Base-by-base conservation (phyloP, 2,329 filamentous ascomycete genomes). In the Colletotrichum coccodes region DNA sequence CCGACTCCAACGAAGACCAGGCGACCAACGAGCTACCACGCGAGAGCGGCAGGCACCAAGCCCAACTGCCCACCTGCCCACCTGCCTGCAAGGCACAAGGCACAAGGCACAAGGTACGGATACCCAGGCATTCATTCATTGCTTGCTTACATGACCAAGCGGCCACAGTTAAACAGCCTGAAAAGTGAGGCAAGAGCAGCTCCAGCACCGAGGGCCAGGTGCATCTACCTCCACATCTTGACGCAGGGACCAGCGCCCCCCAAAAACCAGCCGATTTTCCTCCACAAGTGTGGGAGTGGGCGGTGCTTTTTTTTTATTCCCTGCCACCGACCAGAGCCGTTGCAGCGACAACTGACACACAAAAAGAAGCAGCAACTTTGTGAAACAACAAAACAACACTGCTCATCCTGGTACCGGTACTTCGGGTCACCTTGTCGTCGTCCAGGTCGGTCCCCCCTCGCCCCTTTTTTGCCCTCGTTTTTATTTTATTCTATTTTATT, bases 1-100 rank as follows among this genome's bases (percentile, higher is more conserved):
- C 30, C 26, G 47, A 49, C 46, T 18, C 53, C 53, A n/a, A n/a
- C 28, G 36, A 28, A 56, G 34, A 34, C 7, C 34, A 12, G 52
- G 23, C 11, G 21, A 18, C 9, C 14, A 36, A 16, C 14, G 40
- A 12, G 23, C 16, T 44, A 6, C 47, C 6, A 36, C 44, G 40
- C 56, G 54, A 30, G 28, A 58, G 26, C 28, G 40, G 60, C 60
- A 47, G 64, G 44, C 30, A 64, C 26, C 58, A 26, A 18, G 18
- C 18, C 28, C 36, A 34, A 52, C 16, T 26, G 18, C 9, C 18
- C 9, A 21, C 21, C 23, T n/a, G 30, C 47, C 63, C 23, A 32
- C 40, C n/a, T 44, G 30, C 36, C 64, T 64, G 64, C 60, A 68
- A 64, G 64, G 64, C 47, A 47, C 47, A 60, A 44, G 44, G 36